These are phyloP conservation scores for Eucalyptus leucophloia DNA, from an alignment of 345 rosid species.

Conservation along the genomic window DNA sequence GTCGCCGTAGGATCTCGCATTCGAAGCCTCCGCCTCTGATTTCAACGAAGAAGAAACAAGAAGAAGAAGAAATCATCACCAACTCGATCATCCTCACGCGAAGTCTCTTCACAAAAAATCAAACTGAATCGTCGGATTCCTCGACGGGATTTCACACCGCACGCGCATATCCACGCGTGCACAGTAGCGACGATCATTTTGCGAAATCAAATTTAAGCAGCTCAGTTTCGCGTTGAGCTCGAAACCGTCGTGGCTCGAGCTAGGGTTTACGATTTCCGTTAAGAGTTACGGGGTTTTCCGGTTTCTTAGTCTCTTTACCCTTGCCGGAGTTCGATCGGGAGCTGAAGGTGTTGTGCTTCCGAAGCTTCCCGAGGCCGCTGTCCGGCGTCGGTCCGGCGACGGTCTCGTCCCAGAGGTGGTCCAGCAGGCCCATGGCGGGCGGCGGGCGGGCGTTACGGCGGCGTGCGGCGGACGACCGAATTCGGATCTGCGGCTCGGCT, in stretches of 20 bases:
- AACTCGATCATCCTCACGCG: neutral
- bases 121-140: neutral
- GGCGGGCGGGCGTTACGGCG: neutral
- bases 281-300: neutral
- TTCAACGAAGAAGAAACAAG: neutral
- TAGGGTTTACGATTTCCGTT: neutral
- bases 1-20: slow-evolving; percentile 31
- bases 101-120: neutral
- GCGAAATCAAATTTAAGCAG: neutral
- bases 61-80: neutral
- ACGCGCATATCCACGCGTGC: neutral
- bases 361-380: slow-evolving; percentile 91
- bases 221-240: neutral
- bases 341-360: slow-evolving; percentile 57
- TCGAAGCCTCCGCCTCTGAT: slow-evolving; percentile 40
- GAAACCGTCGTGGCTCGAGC: neutral
- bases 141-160: neutral
- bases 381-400: slow-evolving; percentile 97
- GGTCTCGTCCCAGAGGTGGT: slow-evolving; percentile 97
- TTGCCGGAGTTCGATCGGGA: slow-evolving; percentile 66
- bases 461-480: neutral
- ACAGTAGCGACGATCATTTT: neutral
- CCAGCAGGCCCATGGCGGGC: slow-evolving; percentile 60
- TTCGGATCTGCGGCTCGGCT: neutral
- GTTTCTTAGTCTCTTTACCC: slow-evolving; percentile 29